These are phyloP conservation scores for Arthrobotrys pseudoclavata DNA, from an alignment of 2,329 filamentous ascomycete genomes.

Conservation along the genomic window DNA sequence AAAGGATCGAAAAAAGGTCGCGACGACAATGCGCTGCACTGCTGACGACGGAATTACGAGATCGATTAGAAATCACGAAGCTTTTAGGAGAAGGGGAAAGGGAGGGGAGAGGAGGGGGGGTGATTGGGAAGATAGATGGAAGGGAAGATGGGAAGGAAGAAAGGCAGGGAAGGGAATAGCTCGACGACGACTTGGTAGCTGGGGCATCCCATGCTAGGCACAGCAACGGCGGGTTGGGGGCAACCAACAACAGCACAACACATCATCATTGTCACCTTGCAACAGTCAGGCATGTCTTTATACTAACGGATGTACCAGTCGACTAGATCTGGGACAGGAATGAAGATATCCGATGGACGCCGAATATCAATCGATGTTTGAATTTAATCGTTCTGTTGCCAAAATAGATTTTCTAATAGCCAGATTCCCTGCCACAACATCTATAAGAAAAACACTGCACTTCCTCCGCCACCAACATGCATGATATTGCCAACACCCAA, in stretches of 20 bases:
- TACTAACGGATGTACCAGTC: not conserved
- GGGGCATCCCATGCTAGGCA: not conserved
- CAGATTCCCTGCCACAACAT: not conserved
- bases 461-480: not conserved
- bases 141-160: not conserved
- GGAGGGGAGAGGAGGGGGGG: not conserved
- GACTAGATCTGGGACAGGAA: not conserved
- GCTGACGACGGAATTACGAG: conserved; percentile 23
- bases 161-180: conserved; percentile 15
- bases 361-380: not conserved
- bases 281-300: conserved; percentile 2
- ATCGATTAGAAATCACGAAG: conserved; percentile 47
- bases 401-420: not conserved
- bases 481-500: not conserved
- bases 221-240: conserved; percentile 24
- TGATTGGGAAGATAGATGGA: not conserved
- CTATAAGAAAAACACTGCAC: not conserved
- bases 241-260: conserved; percentile 31
- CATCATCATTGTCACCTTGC: conserved; percentile 23
- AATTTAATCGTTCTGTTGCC: not conserved
- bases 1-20: conserved; percentile 49
- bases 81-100: conserved; percentile 14
- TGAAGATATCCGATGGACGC: not conserved
- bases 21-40: conserved; percentile 53
- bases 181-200: conserved; percentile 4